Conservation (phyloP, 768 basidiomycete species). For the Boletus pseudopeckii region DNA sequence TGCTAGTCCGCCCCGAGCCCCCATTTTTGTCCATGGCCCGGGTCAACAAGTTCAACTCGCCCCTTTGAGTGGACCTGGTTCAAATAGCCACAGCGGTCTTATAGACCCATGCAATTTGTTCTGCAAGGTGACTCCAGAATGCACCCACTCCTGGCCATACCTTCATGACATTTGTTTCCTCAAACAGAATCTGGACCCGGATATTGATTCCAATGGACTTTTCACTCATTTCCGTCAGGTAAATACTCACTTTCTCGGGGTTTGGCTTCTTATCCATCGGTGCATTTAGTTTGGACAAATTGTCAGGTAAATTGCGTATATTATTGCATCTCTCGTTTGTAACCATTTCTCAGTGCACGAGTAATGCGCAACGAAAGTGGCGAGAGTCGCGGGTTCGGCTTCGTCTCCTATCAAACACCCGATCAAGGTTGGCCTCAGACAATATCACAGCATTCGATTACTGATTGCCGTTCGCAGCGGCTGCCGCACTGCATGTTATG, state of each 20-base stretch:
- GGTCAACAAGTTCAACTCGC: conserved; percentile 89
- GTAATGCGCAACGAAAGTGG: conserved; percentile 87
- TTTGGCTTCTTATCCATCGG: conserved; percentile 15
- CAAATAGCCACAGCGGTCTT: conserved; percentile 78
- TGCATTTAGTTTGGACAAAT: conserved; percentile 75
- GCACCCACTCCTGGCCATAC: background rate
- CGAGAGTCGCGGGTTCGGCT: conserved; percentile 85
- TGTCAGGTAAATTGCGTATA: conserved; percentile 57
- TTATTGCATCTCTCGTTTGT: background rate
- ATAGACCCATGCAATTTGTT: conserved; percentile 91
- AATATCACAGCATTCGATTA: background rate
- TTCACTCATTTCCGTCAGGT: conserved; percentile 82
- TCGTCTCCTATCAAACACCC: conserved; percentile 82
- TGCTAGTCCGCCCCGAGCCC: conserved; percentile 33
- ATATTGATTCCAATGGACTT: conserved; percentile 81
- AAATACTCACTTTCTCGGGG: conserved; percentile 2
- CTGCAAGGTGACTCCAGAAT: conserved; percentile 58
- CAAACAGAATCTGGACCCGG: conserved; percentile 75
- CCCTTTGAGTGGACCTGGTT: conserved; percentile 70
- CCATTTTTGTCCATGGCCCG: conserved; percentile 77
- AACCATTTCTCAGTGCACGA: conserved; percentile 58
- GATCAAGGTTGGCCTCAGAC: conserved; percentile 58
- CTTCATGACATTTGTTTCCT: conserved; percentile 1
- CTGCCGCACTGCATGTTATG: conserved; percentile 75
- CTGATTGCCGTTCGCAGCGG: conserved; percentile 43